phyloP scores from a whole-genome alignment of 2,329 filamentous ascomycete genomes.

The Fusarium dlaminii region DNA sequence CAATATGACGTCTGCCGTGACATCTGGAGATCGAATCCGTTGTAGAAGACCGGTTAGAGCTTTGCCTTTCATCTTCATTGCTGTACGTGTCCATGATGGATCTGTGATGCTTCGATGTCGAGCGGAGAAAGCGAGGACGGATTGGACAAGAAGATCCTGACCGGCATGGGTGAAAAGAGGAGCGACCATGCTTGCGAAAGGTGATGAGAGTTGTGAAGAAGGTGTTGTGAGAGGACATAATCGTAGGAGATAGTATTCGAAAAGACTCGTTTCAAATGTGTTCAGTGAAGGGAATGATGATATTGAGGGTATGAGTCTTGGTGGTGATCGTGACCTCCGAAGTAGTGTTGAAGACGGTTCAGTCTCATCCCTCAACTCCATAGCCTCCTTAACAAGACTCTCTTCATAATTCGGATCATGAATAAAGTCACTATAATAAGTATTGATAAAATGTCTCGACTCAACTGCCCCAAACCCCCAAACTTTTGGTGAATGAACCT shows the following conservation, averaged over 20 bases:
- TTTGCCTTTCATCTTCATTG: conserved; percentile 36
- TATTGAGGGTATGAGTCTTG: conserved; percentile 1
- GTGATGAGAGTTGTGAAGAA: conserved; percentile 21
- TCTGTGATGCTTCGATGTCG: conserved; percentile 34
- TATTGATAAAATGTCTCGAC: conserved; percentile 33
- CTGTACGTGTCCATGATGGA: conserved; percentile 18
- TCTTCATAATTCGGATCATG: conserved; percentile 20
- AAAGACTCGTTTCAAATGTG: conserved; percentile 15
- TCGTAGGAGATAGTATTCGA: conserved; percentile 35
- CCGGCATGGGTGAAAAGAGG: conserved; percentile 35
- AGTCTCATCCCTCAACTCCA: conserved; percentile 13
- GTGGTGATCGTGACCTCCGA: background rate
- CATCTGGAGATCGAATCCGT: conserved; percentile 18
- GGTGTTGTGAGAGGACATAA: conserved; percentile 38
- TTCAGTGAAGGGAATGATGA: conserved; percentile 21
- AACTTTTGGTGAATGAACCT: background rate
- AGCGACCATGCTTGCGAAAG: conserved; percentile 32
- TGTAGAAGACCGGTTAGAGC: background rate
- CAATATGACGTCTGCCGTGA: conserved; percentile 22
- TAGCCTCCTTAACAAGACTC: conserved; percentile 19
- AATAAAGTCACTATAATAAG: conserved; percentile 30
- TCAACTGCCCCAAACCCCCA: background rate
- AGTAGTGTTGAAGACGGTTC: background rate
- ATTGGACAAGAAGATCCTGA: conserved; percentile 28
- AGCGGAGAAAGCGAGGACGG: conserved; percentile 34